Evolutionary conservation across 2,329 filamentous ascomycete species (phyloP).

Genomic region (Sarocladium kiliense): DNA sequence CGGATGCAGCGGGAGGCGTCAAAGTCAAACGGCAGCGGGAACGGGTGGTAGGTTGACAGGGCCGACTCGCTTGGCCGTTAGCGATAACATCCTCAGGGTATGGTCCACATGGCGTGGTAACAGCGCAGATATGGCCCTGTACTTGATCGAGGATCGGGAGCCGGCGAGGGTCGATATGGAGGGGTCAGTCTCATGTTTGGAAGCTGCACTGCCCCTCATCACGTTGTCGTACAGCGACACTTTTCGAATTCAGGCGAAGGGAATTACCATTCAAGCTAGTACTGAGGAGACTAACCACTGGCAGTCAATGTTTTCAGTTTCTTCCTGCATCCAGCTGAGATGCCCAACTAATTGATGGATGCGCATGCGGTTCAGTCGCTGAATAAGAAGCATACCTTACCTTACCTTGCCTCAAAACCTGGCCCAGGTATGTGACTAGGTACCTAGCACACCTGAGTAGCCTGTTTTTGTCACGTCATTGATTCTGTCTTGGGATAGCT

Average conservation of each 20-base stretch:
- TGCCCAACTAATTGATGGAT: no score
- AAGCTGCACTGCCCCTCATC: neutral
- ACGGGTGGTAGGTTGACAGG: neutral
- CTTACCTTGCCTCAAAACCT: no score
- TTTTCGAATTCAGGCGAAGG: neutral
- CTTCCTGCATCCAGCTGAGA: no score
- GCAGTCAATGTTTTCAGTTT: no score
- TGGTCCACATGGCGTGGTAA: neutral
- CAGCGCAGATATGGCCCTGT: neutral
- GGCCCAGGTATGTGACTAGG: neutral
- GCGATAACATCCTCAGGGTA: neutral
- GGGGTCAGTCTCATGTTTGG: neutral
- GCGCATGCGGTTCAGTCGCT: no score
- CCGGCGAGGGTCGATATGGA: neutral
- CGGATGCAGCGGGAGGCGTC: conserved; percentile 3
- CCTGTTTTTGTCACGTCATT: conserved; percentile 8
- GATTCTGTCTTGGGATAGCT: no score
- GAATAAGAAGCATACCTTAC: no score
- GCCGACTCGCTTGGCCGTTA: neutral
- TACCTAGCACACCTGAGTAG: neutral
- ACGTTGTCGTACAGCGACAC: neutral
- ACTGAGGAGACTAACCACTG: no score
- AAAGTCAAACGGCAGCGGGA: neutral
- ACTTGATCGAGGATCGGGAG: neutral
- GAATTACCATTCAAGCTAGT: neutral